A percentile compares a stretch with the other conserved stretches of the same genome.
Evolutionary conservation across 2,329 filamentous ascomycete genomes (phyloP).

Genomic region (Arthrinium puccinioides): DNA sequence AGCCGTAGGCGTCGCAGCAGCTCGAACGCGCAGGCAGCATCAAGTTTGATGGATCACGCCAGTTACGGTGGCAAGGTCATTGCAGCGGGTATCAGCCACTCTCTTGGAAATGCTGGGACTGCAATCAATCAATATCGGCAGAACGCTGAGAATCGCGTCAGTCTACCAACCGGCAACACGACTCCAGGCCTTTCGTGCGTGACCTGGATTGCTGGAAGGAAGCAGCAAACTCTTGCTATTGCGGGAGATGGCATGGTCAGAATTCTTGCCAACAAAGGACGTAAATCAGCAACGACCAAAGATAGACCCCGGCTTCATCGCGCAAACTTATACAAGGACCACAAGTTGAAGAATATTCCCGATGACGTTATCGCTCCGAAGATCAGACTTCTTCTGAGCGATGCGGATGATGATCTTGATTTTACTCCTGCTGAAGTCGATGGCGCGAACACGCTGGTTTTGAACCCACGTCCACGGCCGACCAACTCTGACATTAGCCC

Average conservation of each 20-base stretch:
- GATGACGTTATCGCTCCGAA: conserved; percentile 51
- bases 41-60: conserved; percentile 49
- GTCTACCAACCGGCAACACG: conserved; percentile 51
- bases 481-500: conserved; percentile 34
- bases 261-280: conserved; percentile 53
- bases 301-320: conserved; percentile 46
- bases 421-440: conserved; percentile 46
- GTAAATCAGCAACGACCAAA: conserved; percentile 46
- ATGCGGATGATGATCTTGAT: conserved; percentile 49
- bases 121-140: conserved; percentile 65
- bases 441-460: conserved; percentile 45
- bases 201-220: conserved; percentile 56
- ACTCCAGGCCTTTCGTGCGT: conserved; percentile 53
- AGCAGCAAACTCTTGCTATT: conserved; percentile 55
- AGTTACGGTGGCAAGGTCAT: conserved; percentile 66
- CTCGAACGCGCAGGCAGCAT: conserved; percentile 31
- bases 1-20: conserved; percentile 46
- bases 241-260: conserved; percentile 60
- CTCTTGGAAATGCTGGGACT: conserved; percentile 65
- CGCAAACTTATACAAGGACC: conserved; percentile 55
- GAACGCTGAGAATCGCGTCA: conserved; percentile 67
- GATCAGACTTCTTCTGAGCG: conserved; percentile 48
- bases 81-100: conserved; percentile 66
- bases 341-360: conserved; percentile 56
- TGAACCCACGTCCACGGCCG: conserved; percentile 33